phyloP scores from a whole-genome alignment of 2,329 filamentous ascomycete species.

The Fusarium foetens region DNA sequence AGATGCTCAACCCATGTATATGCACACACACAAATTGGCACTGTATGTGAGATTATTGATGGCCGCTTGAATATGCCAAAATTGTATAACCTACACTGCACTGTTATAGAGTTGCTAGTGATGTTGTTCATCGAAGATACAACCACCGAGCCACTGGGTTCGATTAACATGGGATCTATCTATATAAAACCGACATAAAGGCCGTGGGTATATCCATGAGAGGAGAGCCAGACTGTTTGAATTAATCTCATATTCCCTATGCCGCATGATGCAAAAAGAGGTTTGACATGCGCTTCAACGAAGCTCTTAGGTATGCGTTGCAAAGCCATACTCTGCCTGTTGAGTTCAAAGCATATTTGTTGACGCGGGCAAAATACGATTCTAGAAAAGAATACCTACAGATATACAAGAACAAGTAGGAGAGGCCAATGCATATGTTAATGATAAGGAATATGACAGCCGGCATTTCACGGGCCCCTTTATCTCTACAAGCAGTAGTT shows the following conservation, averaged over 20 bases:
- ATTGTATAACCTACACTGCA: fast-evolving
- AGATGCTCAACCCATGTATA: not conserved
- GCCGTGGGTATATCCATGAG: not conserved
- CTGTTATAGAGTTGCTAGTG: not conserved
- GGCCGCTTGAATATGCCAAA: not conserved
- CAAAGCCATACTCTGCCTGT: fast-evolving
- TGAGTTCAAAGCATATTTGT: no score
- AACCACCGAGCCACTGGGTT: not conserved
- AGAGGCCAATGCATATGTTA: no score
- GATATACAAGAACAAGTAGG: no score
- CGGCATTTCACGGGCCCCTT: no score
- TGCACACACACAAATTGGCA: not conserved
- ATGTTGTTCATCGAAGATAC: not conserved
- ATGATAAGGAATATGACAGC: not conserved
- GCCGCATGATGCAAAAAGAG: not conserved
- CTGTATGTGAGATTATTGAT: no score
- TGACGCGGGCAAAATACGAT: fast-evolving
- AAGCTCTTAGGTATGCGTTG: not conserved
- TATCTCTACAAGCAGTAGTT: not conserved
- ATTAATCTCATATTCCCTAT: no score
- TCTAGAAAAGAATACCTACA: fast-evolving
- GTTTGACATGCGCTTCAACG: fast-evolving
- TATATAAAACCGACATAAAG: not conserved
- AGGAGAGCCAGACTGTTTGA: fast-evolving
- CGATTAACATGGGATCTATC: not conserved